Evolutionary conservation across 2,329 filamentous ascomycete species (phyloP).

Genomic region (Colletotrichum neosansevieriae): DNA sequence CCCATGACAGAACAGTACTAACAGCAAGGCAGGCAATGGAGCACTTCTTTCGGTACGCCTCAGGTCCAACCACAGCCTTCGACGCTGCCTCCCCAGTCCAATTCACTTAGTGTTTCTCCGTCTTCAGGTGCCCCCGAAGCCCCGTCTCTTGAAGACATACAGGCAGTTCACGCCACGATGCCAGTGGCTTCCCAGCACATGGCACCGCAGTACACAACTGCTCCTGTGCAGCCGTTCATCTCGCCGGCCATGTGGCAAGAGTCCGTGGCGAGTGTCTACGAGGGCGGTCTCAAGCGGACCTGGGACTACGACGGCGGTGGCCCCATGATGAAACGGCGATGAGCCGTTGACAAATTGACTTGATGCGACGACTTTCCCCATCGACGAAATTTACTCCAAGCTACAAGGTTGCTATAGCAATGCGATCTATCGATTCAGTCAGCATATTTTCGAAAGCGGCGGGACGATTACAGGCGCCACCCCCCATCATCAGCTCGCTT

Average conservation of each 20-base stretch:
- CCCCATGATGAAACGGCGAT: conserved; percentile 45
- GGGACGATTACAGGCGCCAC: not conserved
- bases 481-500: not conserved
- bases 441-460: not conserved
- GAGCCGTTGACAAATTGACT: conserved; percentile 17
- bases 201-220: conserved; percentile 63
- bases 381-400: not conserved
- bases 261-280: conserved; percentile 76
- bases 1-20: conserved; percentile 21
- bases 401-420: conserved; percentile 4
- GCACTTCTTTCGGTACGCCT: conserved; percentile 88
- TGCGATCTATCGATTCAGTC: conserved; percentile 2
- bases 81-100: conserved; percentile 59
- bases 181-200: conserved; percentile 60
- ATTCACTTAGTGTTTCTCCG: conserved; percentile 64
- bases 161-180: conserved; percentile 59
- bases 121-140: conserved; percentile 67
- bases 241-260: conserved; percentile 81
- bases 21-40: conserved; percentile 80
- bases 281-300: conserved; percentile 71
- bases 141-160: conserved; percentile 65
- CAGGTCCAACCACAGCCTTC: conserved; percentile 58
- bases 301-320: conserved; percentile 67
- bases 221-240: conserved; percentile 70
- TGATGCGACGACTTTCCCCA: conserved; percentile 1